phyloP scores from a whole-genome alignment of 176 grass and related monocot species.

The Eremochloa ophiuroides region DNA sequence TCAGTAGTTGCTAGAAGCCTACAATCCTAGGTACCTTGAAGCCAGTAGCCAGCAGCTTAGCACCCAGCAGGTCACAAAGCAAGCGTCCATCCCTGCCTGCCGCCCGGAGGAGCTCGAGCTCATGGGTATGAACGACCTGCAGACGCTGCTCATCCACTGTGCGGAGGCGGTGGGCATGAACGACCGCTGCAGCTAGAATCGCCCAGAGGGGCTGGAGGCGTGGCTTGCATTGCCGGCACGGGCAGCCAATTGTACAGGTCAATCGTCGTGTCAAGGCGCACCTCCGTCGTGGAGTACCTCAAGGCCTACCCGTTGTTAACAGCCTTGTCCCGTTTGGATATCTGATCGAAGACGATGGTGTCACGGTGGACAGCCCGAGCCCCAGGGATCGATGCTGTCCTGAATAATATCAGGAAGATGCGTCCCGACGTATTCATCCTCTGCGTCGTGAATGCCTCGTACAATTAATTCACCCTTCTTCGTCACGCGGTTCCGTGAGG shows the following conservation, averaged over 20 bases:
- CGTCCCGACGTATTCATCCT: constrained; percentile 42
- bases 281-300: constrained; percentile 22
- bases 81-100: too few relatives aligned
- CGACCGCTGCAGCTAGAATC: neutral
- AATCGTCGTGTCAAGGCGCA: neutral
- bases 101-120: too few relatives aligned
- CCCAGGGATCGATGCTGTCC: constrained; percentile 27
- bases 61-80: too few relatives aligned
- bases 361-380: neutral
- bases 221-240: constrained; percentile 50
- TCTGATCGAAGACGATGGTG: constrained; percentile 34
- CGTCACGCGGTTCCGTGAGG: constrained; percentile 40
- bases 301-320: constrained; percentile 38
- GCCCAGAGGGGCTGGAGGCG: constrained; percentile 49
- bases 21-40: too few relatives aligned
- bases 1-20: too few relatives aligned
- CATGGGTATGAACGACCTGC: too few relatives aligned
- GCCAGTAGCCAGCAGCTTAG: too few relatives aligned
- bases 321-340: constrained; percentile 18
- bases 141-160: neutral
- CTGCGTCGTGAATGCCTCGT: constrained; percentile 25
- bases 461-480: constrained; percentile 38
- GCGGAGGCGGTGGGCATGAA: neutral
- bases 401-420: constrained; percentile 27
- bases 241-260: constrained; percentile 42